phyloP scores from a whole-genome alignment of 352 stramenopile genomes.

The Pythium periplocum region DNA sequence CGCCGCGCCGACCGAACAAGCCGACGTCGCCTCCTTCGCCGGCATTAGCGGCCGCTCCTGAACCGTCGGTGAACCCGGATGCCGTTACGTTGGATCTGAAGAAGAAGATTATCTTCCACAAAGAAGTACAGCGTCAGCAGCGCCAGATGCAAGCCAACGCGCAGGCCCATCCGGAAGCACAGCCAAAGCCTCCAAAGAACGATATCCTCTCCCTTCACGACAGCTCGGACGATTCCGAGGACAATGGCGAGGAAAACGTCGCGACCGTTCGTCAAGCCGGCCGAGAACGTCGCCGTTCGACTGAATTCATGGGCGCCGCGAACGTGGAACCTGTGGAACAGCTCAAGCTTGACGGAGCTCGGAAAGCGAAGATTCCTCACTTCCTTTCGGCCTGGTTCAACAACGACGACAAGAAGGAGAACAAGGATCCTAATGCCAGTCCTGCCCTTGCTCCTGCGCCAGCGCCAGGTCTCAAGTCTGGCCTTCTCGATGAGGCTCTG shows the following conservation, averaged over 20 bases:
- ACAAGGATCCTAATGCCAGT: conserved; percentile 5
- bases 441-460: conserved; percentile 16
- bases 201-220: conserved; percentile 13
- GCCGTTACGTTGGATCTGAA: conserved; percentile 50
- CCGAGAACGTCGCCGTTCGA: conserved; percentile 33
- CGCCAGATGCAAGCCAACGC: conserved; percentile 16
- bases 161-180: conserved; percentile 14
- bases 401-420: conserved; percentile 34
- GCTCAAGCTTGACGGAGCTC: conserved; percentile 55
- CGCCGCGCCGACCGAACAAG: conserved; percentile 3
- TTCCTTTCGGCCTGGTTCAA: conserved; percentile 73
- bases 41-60: conserved; percentile 9
- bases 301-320: conserved; percentile 39
- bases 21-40: conserved; percentile 13
- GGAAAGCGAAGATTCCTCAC: conserved; percentile 70
- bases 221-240: conserved; percentile 17
- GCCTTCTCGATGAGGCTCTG: too few species aligned
- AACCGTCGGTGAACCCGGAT: conserved; percentile 35
- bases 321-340: conserved; percentile 49
- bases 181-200: conserved; percentile 23
- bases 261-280: conserved; percentile 41
- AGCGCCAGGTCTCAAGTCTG: conserved; percentile 2
- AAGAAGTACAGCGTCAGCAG: conserved; percentile 43
- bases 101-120: conserved; percentile 43
- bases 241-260: conserved; percentile 25